A percentile compares a stretch with the other conserved stretches of the same genome.
These are phyloP conservation scores for Mycena maculata DNA, from an alignment of 768 basidiomycete genomes.

Conservation along the genomic window DNA sequence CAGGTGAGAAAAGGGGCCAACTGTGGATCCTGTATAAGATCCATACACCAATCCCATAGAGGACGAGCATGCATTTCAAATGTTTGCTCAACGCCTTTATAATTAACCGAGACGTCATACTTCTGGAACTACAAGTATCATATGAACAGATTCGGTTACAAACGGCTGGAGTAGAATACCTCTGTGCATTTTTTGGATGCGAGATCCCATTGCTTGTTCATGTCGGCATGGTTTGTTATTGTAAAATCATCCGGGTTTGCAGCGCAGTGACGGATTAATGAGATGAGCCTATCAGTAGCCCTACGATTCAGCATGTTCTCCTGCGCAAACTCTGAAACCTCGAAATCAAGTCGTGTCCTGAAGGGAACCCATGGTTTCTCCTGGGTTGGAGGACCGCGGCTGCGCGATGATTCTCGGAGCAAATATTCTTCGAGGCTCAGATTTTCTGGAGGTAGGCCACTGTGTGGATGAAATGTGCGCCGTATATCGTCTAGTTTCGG, in stretches of 20 bases:
- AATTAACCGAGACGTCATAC: too few species aligned
- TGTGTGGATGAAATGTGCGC: background rate
- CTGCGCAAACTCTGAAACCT: constrained; percentile 2
- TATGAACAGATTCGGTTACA: background rate
- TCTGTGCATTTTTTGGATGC: background rate
- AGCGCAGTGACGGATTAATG: background rate
- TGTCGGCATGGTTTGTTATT: too few species aligned
- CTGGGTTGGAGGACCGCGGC: background rate
- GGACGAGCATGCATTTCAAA: too few species aligned
- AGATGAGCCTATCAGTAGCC: background rate
- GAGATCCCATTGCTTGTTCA: too few species aligned
- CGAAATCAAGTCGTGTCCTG: constrained; percentile 2
- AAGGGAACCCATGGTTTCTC: background rate
- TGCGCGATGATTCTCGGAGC: background rate
- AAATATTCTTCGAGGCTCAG: background rate
- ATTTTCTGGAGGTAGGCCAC: background rate
- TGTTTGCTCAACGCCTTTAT: too few species aligned
- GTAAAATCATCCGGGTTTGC: background rate
- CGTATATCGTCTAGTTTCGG: background rate
- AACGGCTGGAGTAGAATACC: background rate
- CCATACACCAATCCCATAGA: too few species aligned
- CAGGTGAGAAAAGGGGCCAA: background rate
- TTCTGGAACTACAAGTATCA: too few species aligned
- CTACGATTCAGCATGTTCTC: background rate
- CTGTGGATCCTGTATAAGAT: too few species aligned